Evolutionary conservation across 2,329 filamentous ascomycete species (phyloP).

Genomic region (Talaromyces sp.): DNA sequence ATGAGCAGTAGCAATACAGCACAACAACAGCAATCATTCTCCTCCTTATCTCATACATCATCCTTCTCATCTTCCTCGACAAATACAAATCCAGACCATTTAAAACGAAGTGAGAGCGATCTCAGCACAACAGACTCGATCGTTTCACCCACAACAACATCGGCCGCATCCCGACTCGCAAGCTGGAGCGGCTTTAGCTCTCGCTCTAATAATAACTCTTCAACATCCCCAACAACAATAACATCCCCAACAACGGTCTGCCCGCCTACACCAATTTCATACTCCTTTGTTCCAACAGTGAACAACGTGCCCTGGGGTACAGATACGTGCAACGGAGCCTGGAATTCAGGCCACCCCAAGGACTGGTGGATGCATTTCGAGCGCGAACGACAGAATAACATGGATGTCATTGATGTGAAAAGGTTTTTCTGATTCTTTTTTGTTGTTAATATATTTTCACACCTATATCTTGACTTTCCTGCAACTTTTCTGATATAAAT

Average conservation of each 20-base stretch:
- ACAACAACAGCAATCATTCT: slow-evolving; percentile 10
- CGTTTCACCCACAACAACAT: slow-evolving; percentile 23
- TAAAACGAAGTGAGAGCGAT: slow-evolving; percentile 19
- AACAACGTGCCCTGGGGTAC: slow-evolving; percentile 37
- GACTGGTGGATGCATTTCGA: slow-evolving; percentile 47
- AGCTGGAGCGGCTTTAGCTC: slow-evolving; percentile 35
- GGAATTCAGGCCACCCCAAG: slow-evolving; percentile 41
- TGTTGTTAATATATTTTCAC: neutral
- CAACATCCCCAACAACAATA: slow-evolving; percentile 27
- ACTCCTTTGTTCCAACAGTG: slow-evolving; percentile 20
- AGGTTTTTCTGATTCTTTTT: slow-evolving; percentile 31
- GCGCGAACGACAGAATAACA: slow-evolving; percentile 36
- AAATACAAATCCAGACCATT: neutral
- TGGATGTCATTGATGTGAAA: slow-evolving; percentile 32
- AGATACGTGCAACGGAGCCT: slow-evolving; percentile 43
- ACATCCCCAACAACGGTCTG: slow-evolving; percentile 24
- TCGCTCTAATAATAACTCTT: slow-evolving; percentile 24
- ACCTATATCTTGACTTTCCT: neutral
- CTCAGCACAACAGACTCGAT: slow-evolving; percentile 29
- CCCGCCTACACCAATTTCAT: slow-evolving; percentile 32
- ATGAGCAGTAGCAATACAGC: slow-evolving; percentile 23
- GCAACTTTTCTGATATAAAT: neutral
- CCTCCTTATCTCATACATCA: neutral
- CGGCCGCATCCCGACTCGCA: slow-evolving; percentile 29
- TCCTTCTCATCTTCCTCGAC: slow-evolving; percentile 23